Evolutionary conservation across 768 basidiomycete genomes (phyloP), one percentile per base, ranked within the genome.

Genomic region (Candolleomyces aberdarensis): DNA sequence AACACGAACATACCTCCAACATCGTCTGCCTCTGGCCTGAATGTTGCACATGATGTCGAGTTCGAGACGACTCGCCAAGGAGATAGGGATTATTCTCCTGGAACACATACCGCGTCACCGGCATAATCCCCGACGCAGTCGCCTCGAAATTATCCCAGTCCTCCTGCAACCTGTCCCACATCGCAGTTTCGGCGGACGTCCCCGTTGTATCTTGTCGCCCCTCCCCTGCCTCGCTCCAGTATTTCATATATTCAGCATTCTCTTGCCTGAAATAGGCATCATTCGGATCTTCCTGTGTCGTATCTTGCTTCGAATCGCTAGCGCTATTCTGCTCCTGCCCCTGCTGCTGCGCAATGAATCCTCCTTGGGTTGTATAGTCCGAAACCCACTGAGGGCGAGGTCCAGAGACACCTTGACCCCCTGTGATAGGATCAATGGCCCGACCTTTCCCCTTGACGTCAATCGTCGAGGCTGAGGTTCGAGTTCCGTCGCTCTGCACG

Each of bases 61-160:
- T 85, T 60, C 73, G 77, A 31, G 85, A 78, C 1, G 80, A 79
- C 60, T 87, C 83, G 13, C 86, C 87, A 14, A 84, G 69, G 22
- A 92, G 66, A 73, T 94, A 95, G 14, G 92, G 92, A 68, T 94
- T 95, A 66, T 86, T 83, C 22, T 72, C 65, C 72, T 90, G 89
- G 74, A 95, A 95, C 65, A 81, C 82, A 71, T 95, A 95, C 59
- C 72, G 72, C 19, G 72, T 66, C 13, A 88, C 71, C 10, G 79
- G 79, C 64, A 77, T 80, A 58, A 94, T 80, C 0, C 91, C 92
- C 0, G 81, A 71, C 0, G 84, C 70, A 5, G 87, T 89, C 0
- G 89, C 91, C 69, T 94, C 92, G 59, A 91, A 92, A 3, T 74
- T 74, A 66, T 96, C 93, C 92, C 92, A 96, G 61, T 88, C 86